Base-by-base conservation (phyloP, 805 yeast species). In the Wickerhamiella domercqiae region DNA sequence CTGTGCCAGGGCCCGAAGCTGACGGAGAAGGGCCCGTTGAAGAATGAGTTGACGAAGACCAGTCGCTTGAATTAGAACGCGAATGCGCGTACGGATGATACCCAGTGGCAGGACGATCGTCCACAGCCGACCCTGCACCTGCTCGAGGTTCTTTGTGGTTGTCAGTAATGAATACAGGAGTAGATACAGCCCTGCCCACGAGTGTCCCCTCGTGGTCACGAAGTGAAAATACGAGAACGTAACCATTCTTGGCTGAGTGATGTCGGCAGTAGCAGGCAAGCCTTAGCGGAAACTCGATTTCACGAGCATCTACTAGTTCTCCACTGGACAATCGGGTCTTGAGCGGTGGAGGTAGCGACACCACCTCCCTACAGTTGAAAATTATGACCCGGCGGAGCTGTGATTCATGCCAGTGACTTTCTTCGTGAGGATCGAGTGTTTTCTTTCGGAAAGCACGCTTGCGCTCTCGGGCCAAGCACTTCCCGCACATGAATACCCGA, bases 261-360 rank as follows among this genome's bases (percentile, higher is more conserved):
- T 90, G 98, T 46, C 97, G 73, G 60, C 97, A 90, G 56, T 90
- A 87, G 58, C 98, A 87, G 7, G 87, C 87, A 30, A 90, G 73
- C 57, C 98, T 71, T 18, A 94, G 62, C 16, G 72, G 70, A 3
- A 74, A 54, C 35, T 68, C 73, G 15, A 71, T 50, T 25, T 49
- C 51, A 32, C 61, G 62, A 13, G 56, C 54, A 22, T 50, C 52
- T 24, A 51, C 45, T 7, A 47, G 51, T 28, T 41, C 42, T 11
- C 50, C 49, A 13, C 37, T 46, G n/a, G 53, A 41, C 49, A 79
- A 70, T 11, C 82, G 71, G 9, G 29, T 29, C 7, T 15, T 18
- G 16, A 35, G 37, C 34, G 44, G 42, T 24, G 39, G 33, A 14
- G 42, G 42, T 13, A 50, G 31, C 7, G 46, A 43, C 29, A 83